Evolutionary conservation across 1,284 basidiomycete genomes (phyloP), one percentile per base, ranked within the genome.

Genomic region (Cystobasidium sp.): DNA sequence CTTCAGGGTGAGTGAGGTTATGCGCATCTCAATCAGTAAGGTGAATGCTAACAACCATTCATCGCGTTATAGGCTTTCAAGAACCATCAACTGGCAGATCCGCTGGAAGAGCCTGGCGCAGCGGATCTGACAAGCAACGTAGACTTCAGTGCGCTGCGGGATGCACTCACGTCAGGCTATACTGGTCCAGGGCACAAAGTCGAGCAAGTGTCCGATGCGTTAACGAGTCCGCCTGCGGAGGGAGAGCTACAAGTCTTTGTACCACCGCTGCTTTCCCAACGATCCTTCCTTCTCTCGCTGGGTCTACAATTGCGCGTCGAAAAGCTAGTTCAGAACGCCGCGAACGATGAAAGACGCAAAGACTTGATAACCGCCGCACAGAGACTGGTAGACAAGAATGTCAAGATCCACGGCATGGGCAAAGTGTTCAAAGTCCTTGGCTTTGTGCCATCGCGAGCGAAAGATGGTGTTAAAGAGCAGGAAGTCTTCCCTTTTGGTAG

Each of bases 91-190:
- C 88, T 94, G 22, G 91, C 93, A 0, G 91, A 95, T 80, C 86
- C 93, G 0, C 95, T 99, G 80, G 85, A 90, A 70, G 84, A 86
- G 10, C 95, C 96, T 0, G 96, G 97, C 12, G 86, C 91, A 59
- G 91, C 91, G 58, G 97, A 99, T 82, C 83, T 99, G 63, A 99
- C 97, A 0, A 90, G 91, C 43, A 97, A 99, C 80, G 96, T 99
- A 66, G 94, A 99, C 83, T 99, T 99, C 83, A 87, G 89, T 0
- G 92, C 92, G 81, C 85, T 99, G 52, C 87, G 87, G 78, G 92
- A 95, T 82, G 89, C 93, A 0, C 84, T 95, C 75, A 81, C 65
- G 44, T 55, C 72, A 46, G 41, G 65, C 22, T 66, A 75, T 78
- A 53, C 31, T n/a, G 69, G 64, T 8, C 64, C 64, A 12, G 64